Conservation (phyloP, 768 basidiomycete species). For the Kockovaella imperatae region DNA sequence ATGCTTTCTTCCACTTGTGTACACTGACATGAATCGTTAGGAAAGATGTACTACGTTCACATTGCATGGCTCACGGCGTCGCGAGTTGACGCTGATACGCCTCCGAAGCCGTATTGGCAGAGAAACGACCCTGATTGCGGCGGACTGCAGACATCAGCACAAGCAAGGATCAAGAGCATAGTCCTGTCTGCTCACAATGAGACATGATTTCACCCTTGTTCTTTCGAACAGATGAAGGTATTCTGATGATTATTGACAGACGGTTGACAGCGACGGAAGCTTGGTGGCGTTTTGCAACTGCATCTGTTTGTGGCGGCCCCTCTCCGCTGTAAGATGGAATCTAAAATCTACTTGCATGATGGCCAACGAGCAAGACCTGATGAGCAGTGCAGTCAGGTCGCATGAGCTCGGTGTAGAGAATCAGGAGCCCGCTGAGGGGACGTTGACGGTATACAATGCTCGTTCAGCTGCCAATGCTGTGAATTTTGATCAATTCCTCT, state of each 20-base stretch:
- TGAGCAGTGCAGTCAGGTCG: too few relatives aligned
- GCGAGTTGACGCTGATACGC: slow-evolving; percentile 33
- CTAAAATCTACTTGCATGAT: too few relatives aligned
- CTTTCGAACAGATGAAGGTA: background rate
- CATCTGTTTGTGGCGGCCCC: too few relatives aligned
- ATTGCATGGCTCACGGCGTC: slow-evolving; percentile 21
- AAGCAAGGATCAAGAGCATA: too few relatives aligned
- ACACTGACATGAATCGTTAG: slow-evolving; percentile 12
- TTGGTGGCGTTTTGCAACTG: background rate
- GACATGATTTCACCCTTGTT: background rate
- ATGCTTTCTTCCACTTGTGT: slow-evolving; percentile 35
- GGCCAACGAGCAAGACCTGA: too few relatives aligned
- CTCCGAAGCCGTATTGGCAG: slow-evolving; percentile 17
- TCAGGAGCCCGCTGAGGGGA: too few relatives aligned
- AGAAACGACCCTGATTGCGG: slow-evolving; percentile 19
- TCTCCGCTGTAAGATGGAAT: too few relatives aligned
- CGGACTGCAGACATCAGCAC: slow-evolving; percentile 11
- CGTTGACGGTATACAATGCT: too few relatives aligned
- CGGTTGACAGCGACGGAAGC: background rate
- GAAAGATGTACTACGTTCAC: background rate
- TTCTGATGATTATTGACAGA: background rate
- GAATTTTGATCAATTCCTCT: too few relatives aligned
- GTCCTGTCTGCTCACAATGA: background rate
- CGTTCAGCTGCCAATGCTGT: too few relatives aligned
- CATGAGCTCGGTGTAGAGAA: too few relatives aligned